These are phyloP conservation scores for Phytophthora melonis DNA, from an alignment of 352 stramenopile genomes.

Conservation along the genomic window DNA sequence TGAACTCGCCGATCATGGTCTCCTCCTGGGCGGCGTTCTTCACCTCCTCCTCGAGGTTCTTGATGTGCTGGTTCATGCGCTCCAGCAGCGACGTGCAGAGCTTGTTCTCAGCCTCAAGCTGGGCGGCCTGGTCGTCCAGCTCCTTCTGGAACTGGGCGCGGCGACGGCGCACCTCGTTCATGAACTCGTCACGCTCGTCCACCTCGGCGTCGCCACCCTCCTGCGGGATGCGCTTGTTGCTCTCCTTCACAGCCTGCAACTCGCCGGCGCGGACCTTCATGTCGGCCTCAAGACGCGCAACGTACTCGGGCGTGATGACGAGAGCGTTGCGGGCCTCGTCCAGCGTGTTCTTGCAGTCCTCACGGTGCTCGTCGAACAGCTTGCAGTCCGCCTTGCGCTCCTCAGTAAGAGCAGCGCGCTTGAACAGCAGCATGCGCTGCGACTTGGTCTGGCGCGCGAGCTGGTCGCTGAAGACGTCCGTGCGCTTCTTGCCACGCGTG, in stretches of 20 bases:
- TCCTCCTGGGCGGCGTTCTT: constrained; percentile 78
- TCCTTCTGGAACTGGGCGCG: constrained; percentile 88
- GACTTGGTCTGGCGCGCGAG: constrained; percentile 83
- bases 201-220: constrained; percentile 78
- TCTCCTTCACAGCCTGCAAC: constrained; percentile 79
- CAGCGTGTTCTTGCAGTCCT: constrained; percentile 82
- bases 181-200: constrained; percentile 89
- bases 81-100: constrained; percentile 81
- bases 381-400: constrained; percentile 84
- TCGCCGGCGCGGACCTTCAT: constrained; percentile 87
- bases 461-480: constrained; percentile 85
- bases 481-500: constrained; percentile 83
- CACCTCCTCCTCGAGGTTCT: constrained; percentile 81
- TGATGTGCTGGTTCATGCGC: constrained; percentile 88
- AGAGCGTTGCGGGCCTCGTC: constrained; percentile 76
- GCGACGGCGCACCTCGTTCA: constrained; percentile 87
- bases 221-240: constrained; percentile 85
- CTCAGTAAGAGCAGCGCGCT: constrained; percentile 85
- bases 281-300: constrained; percentile 83
- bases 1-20: constrained; percentile 78
- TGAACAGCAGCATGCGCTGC: constrained; percentile 89
- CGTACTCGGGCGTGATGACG: constrained; percentile 87
- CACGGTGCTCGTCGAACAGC: constrained; percentile 86
- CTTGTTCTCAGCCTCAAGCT: constrained; percentile 83
- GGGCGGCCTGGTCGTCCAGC: constrained; percentile 74